These are phyloP conservation scores for Apiotrichum montevideense DNA, from an alignment of 1,284 basidiomycete genomes.

Conservation along the genomic window DNA sequence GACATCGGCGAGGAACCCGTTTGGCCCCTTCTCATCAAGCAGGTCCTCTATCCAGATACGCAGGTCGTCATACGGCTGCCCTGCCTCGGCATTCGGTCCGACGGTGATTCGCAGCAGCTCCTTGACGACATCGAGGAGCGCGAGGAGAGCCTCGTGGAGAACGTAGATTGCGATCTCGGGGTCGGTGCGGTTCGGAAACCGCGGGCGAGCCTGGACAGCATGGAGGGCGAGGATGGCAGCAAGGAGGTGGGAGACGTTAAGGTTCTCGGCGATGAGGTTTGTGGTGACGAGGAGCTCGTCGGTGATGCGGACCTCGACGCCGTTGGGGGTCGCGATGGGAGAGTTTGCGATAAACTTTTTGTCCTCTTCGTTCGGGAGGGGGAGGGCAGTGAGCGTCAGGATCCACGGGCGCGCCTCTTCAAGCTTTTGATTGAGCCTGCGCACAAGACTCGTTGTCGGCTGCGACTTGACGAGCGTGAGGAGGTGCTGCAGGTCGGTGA, in stretches of 20 bases:
- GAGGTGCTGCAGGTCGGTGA: slow-evolving; percentile 34
- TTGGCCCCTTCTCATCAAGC: slow-evolving; percentile 22
- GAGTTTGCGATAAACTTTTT: slow-evolving; percentile 31
- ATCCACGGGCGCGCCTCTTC: slow-evolving; percentile 41
- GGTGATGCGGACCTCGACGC: slow-evolving; percentile 27
- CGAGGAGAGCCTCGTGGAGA: slow-evolving; percentile 27
- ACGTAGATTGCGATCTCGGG: slow-evolving; percentile 37
- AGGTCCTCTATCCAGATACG: slow-evolving; percentile 30
- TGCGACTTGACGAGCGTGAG: slow-evolving; percentile 30
- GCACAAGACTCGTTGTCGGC: slow-evolving; percentile 34
- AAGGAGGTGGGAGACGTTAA: slow-evolving; percentile 35
- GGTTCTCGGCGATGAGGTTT: slow-evolving; percentile 25
- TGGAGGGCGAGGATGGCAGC: slow-evolving; percentile 34
- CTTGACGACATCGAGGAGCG: slow-evolving; percentile 32
- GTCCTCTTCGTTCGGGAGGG: slow-evolving; percentile 32
- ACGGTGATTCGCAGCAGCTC: slow-evolving; percentile 31
- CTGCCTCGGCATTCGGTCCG: slow-evolving; percentile 17
- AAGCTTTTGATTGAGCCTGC: slow-evolving; percentile 28
- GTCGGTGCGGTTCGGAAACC: slow-evolving; percentile 31
- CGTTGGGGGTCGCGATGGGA: slow-evolving; percentile 21
- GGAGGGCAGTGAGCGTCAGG: slow-evolving; percentile 29
- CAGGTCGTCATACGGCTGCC: slow-evolving; percentile 27
- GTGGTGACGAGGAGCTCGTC: slow-evolving; percentile 33
- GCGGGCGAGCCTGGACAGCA: slow-evolving; percentile 28
- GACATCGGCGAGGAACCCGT: slow-evolving; percentile 34